phyloP scores from a whole-genome alignment of 1,139 yeast genomes.

The Nakaseomyces glabratus region DNA sequence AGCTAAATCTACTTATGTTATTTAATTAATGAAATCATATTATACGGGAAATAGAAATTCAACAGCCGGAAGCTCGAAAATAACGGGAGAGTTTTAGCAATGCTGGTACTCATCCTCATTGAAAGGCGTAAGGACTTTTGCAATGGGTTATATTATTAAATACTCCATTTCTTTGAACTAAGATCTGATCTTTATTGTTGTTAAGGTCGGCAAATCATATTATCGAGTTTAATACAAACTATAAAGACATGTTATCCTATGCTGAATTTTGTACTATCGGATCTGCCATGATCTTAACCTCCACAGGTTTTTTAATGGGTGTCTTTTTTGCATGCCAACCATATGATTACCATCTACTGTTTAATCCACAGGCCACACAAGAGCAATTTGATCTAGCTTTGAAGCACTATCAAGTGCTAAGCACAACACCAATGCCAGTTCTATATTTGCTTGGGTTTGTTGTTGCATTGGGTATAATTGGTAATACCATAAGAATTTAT shows the following conservation, averaged over 20 bases:
- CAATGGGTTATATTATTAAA: no score
- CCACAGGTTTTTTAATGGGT: constrained; percentile 73
- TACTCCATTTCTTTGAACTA: no score
- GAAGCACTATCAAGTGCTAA: constrained; percentile 64
- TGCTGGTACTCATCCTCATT: no score
- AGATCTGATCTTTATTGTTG: no score
- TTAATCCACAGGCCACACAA: constrained; percentile 45
- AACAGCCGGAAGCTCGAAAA: no score
- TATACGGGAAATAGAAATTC: no score
- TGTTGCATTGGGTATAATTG: constrained; percentile 52
- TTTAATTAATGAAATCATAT: no score
- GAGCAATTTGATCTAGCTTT: constrained; percentile 53
- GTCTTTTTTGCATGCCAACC: constrained; percentile 70
- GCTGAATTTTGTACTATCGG: constrained; percentile 26
- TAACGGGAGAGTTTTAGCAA: no score
- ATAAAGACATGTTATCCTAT: constrained; percentile 9
- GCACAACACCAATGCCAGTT: constrained; percentile 41
- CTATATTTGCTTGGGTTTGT: constrained; percentile 43
- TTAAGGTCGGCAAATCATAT: no score
- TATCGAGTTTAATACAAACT: background rate
- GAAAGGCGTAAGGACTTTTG: no score
- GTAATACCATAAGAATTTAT: constrained; percentile 69
- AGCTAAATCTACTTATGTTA: no score
- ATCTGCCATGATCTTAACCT: constrained; percentile 24
- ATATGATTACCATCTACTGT: constrained; percentile 72